Conservation (phyloP, 2,329 filamentous ascomycete genomes). For the Fusarium transvaalense region DNA sequence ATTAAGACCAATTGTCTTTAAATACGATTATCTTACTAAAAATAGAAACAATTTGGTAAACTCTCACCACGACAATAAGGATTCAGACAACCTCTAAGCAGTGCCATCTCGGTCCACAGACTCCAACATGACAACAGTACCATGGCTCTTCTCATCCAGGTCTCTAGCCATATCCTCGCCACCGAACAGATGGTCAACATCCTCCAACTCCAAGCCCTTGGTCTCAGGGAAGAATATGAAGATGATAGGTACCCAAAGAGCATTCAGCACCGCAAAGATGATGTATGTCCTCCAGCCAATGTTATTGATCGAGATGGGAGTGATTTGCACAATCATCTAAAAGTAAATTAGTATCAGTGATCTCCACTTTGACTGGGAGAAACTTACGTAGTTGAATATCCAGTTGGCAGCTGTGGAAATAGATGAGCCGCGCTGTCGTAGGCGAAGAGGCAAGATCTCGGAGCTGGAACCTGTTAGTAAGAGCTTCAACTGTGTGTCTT, state of each 20-base stretch:
- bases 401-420: slow-evolving; percentile 53
- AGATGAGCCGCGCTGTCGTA: slow-evolving; percentile 51
- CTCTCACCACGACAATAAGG: not conserved
- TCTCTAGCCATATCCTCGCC: slow-evolving; percentile 25
- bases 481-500: rapidly evolving
- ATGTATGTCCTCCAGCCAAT: slow-evolving; percentile 63
- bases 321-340: slow-evolving; percentile 39
- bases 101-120: slow-evolving; percentile 10
- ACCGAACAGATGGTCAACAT: slow-evolving; percentile 55
- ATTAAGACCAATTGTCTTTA: too few species aligned
- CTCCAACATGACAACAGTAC: slow-evolving; percentile 19
- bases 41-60: not conserved
- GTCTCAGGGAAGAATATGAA: slow-evolving; percentile 64
- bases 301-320: slow-evolving; percentile 49
- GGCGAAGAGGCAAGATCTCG: slow-evolving; percentile 50
- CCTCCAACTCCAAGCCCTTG: slow-evolving; percentile 61
- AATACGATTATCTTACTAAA: not conserved
- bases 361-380: rapidly evolving
- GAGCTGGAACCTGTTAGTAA: slow-evolving; percentile 36
- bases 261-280: slow-evolving; percentile 62
- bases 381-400: slow-evolving; percentile 52
- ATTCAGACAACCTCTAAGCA: not conserved
- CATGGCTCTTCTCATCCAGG: slow-evolving; percentile 32
- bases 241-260: slow-evolving; percentile 44
- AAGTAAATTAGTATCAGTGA: not conserved